phyloP scores from a whole-genome alignment of 129 eudicot species.

The Solidago caesia region DNA sequence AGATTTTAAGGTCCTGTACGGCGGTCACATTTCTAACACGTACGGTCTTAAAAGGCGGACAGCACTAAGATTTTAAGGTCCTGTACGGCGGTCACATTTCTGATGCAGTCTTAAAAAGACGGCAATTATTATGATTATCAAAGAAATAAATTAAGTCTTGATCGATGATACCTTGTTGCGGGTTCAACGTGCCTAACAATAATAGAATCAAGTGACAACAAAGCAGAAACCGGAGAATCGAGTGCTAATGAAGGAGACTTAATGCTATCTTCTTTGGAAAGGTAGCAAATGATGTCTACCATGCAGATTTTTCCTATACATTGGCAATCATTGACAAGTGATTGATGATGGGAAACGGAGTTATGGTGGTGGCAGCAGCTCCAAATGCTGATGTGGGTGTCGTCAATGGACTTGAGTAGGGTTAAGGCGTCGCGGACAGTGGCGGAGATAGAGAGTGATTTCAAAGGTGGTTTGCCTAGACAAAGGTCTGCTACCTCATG shows the following conservation, averaged over 20 bases:
- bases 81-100: no score
- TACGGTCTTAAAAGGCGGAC: no score
- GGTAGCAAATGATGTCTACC: conserved; percentile 75
- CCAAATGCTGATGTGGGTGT: conserved; percentile 65
- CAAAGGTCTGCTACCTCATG: conserved; percentile 85
- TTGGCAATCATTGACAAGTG: conserved; percentile 30
- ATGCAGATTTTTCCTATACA: conserved; percentile 80
- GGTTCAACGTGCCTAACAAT: conserved; percentile 75
- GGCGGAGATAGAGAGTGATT: conserved; percentile 55
- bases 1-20: no score
- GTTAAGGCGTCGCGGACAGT: conserved; percentile 62
- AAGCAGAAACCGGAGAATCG: conserved; percentile 63
- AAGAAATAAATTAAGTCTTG: neutral
- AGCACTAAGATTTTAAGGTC: no score
- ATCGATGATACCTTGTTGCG: conserved; percentile 50
- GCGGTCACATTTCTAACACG: no score
- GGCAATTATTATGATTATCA: no score
- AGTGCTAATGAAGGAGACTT: conserved; percentile 60
- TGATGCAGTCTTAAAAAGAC: no score
- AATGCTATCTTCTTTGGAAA: conserved; percentile 50
- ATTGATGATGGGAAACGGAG: neutral
- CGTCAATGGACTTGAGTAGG: conserved; percentile 57
- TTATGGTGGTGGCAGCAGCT: conserved; percentile 50
- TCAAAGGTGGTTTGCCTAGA: conserved; percentile 79
- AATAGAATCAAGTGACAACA: conserved; percentile 34